Evolutionary conservation across 1,284 basidiomycete genomes (phyloP).

Genomic region (Chondrostereum purpureum): DNA sequence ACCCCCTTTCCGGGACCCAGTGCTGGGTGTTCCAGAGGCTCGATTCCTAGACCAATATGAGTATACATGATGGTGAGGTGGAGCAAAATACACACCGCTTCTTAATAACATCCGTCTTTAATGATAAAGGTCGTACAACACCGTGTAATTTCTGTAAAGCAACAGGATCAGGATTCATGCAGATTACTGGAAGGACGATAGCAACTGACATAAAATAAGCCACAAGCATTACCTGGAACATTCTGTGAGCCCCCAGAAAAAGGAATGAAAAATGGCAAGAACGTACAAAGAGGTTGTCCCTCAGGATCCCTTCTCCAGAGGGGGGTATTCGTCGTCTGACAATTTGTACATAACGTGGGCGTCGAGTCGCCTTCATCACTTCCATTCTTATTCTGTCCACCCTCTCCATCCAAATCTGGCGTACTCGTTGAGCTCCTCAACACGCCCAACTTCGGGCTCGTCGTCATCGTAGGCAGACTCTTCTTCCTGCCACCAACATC

Average conservation of each 20-base stretch:
- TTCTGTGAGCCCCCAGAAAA: conserved; percentile 13
- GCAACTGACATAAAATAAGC: conserved; percentile 83
- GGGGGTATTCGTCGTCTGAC: conserved; percentile 92
- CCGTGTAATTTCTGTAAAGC: conserved; percentile 91
- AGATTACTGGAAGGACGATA: conserved; percentile 3
- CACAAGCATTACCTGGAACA: conserved; percentile 72
- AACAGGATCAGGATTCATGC: conserved; percentile 6
- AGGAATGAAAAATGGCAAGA: conserved; percentile 12
- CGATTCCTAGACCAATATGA: conserved; percentile 54
- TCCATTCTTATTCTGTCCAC: conserved; percentile 30
- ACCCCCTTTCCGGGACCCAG: conserved; percentile 54
- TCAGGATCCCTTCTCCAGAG: conserved; percentile 94
- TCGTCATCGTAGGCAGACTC: conserved; percentile 28
- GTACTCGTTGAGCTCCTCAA: conserved; percentile 47
- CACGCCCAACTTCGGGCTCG: conserved; percentile 26
- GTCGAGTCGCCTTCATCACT: conserved; percentile 63
- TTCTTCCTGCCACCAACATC: conserved; percentile 51
- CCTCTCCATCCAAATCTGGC: conserved; percentile 38
- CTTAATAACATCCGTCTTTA: conserved; percentile 98
- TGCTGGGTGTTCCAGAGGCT: conserved; percentile 64
- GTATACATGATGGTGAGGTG: conserved; percentile 9
- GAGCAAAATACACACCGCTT: conserved; percentile 64
- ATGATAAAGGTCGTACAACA: conserved; percentile 85
- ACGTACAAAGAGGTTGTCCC: conserved; percentile 85
- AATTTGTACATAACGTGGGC: conserved; percentile 89